Percentiles rank a stretch among this genome's conserved stretches.
Evolutionary conservation across 2,329 filamentous ascomycete species (phyloP).

Genomic region (Fusarium sambucinum): DNA sequence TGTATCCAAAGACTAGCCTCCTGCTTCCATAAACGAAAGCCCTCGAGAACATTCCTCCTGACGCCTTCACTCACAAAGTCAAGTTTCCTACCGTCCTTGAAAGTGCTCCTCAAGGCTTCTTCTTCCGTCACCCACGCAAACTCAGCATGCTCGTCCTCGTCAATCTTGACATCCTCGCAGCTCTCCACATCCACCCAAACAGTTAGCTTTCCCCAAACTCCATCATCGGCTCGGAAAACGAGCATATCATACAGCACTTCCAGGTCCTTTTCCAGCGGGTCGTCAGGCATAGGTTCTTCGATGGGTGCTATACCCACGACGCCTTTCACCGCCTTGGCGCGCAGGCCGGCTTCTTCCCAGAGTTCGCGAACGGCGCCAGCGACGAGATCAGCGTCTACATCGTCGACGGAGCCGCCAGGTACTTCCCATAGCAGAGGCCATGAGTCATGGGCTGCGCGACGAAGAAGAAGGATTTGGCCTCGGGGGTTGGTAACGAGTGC

Average conservation of each 20-base stretch:
- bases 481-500: conserved; percentile 40
- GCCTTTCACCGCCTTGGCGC: conserved; percentile 45
- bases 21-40: conserved; percentile 48
- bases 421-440: conserved; percentile 48
- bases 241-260: conserved; percentile 41
- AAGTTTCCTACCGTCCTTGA: conserved; percentile 46
- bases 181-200: conserved; percentile 48
- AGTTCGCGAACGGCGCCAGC: conserved; percentile 58
- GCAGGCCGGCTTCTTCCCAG: conserved; percentile 60
- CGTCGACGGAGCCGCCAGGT: conserved; percentile 45
- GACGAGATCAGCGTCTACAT: conserved; percentile 37
- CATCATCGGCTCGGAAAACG: conserved; percentile 43
- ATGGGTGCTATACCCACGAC: conserved; percentile 30
- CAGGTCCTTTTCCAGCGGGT: conserved; percentile 39
- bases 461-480: conserved; percentile 43
- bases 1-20: too few relatives aligned
- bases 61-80: conserved; percentile 52
- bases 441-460: conserved; percentile 46
- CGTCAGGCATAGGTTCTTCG: neutral
- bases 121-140: conserved; percentile 56
- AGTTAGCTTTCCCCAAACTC: conserved; percentile 50
- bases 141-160: conserved; percentile 55
- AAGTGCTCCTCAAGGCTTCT: conserved; percentile 48
- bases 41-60: conserved; percentile 50
- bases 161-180: conserved; percentile 46